Evolutionary conservation across 1,139 yeast species (phyloP), one percentile per base, ranked within the genome.

Genomic region (Saccharomyces pastorianus): DNA sequence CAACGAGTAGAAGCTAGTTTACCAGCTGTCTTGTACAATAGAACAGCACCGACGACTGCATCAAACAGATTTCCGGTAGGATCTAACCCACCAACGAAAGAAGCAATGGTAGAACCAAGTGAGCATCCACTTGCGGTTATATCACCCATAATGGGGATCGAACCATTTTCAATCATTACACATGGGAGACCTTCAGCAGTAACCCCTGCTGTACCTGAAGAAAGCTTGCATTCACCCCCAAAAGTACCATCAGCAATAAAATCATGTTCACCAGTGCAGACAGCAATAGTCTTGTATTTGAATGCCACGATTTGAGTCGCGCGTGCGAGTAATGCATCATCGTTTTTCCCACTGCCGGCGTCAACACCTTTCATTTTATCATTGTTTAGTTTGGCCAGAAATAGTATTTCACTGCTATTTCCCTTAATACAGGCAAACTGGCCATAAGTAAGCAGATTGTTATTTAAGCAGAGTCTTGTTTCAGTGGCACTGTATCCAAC

Each of bases 91-190:
- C 83, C 83, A 8, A 83, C 64, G 60, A 76, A 79, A 0, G 88
- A 76, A 0, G 88, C 84, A 53, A 89, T 80, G 0, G 82, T 78
- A 51, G 93, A 83, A 1, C 96, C 96, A 49, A 89, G 73, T 0
- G 93, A 80, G 60, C 97, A 91, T 0, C 97, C 98, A 2, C 95
- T 78, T 0, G 96, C 97, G 0, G 97, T 90, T n/a, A 90, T 79
- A 11, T 73, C 67, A 0, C 87, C 86, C 86, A 90, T 84, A 48
- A 84, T 64, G 17, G 74, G 70, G 59, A 83, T 79, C 0, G 96
- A 95, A 13, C 93, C 95, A 2, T 66, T 58, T 3, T 82, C 68
- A 2, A 69, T 60, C 7, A 64, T 64, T 1, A 64, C 64, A 17
- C 71, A 61, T 3, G 67, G 67, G 7, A 67, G 57, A 8, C 66